Evolutionary conservation across 768 basidiomycete genomes (phyloP).

Genomic region (Psilocybe tampanensis): DNA sequence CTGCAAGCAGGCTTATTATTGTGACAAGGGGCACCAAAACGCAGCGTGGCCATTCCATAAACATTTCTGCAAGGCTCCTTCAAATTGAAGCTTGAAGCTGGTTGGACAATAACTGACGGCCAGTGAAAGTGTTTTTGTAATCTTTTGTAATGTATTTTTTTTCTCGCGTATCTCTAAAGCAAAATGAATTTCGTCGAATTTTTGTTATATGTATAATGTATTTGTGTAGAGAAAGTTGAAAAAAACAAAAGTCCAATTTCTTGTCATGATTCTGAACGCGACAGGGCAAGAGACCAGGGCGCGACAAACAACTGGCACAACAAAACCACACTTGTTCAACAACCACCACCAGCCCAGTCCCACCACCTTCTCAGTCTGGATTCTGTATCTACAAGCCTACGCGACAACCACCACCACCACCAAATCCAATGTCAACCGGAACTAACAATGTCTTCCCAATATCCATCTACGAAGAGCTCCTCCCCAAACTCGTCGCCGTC

Average conservation of each 20-base stretch:
- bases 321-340: background rate
- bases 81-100: too few relatives aligned
- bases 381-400: background rate
- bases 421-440: slow-evolving; percentile 1
- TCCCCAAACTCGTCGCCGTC: slow-evolving; percentile 61
- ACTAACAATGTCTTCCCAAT: slow-evolving; percentile 43
- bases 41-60: slow-evolving; percentile 27
- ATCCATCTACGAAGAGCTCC: slow-evolving; percentile 54
- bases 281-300: background rate
- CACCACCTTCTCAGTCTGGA: too few relatives aligned
- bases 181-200: too few relatives aligned
- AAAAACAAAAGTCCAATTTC: too few relatives aligned
- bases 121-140: too few relatives aligned
- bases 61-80: slow-evolving; percentile 15
- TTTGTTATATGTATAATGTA: too few relatives aligned
- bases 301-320: background rate
- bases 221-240: too few relatives aligned
- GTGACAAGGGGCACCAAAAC: slow-evolving; percentile 21
- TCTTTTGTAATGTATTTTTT: too few relatives aligned
- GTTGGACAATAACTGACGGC: too few relatives aligned
- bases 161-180: too few relatives aligned
- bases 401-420: background rate
- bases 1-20: slow-evolving; percentile 20
- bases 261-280: too few relatives aligned
- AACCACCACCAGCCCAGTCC: too few relatives aligned